Conservation (phyloP, 2,329 filamentous ascomycete species). For the Geosmithia putterillii region DNA sequence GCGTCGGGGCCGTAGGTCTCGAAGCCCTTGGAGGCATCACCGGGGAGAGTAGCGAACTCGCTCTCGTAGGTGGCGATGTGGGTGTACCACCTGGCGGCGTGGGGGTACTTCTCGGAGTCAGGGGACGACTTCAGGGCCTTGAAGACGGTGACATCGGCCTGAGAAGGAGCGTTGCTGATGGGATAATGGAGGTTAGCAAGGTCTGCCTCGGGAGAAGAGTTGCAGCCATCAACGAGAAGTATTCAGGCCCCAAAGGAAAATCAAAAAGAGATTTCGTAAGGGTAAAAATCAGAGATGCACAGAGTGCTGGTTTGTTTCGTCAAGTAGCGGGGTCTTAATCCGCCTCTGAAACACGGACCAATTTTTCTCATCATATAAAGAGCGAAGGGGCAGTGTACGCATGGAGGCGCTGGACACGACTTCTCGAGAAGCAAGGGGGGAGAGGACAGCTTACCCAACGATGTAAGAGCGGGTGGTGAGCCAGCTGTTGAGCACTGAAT, state of each 20-base stretch:
- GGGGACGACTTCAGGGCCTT: slow-evolving; percentile 73
- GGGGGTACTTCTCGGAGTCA: slow-evolving; percentile 75
- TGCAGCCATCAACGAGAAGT: neutral
- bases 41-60: slow-evolving; percentile 82
- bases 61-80: slow-evolving; percentile 88
- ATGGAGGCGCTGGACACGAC: no score
- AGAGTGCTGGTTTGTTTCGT: slow-evolving; percentile 44
- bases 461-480: slow-evolving; percentile 69
- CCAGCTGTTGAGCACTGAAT: slow-evolving; percentile 58
- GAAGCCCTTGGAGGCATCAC: slow-evolving; percentile 81
- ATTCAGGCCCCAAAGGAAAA: neutral
- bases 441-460: slow-evolving; percentile 53
- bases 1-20: slow-evolving; percentile 85
- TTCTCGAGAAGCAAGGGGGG: neutral
- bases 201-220: neutral
- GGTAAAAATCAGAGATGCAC: slow-evolving; percentile 58
- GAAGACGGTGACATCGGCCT: slow-evolving; percentile 94
- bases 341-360: slow-evolving; percentile 93
- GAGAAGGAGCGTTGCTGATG: slow-evolving; percentile 54
- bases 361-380: slow-evolving; percentile 60
- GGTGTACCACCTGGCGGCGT: slow-evolving; percentile 97
- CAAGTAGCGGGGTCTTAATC: slow-evolving; percentile 83
- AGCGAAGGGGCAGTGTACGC: neutral
- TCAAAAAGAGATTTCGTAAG: neutral
- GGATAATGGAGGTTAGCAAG: slow-evolving; percentile 4